Conservation (phyloP, 495 filamentous ascomycete species). For the Sordaria brevicollis region DNA sequence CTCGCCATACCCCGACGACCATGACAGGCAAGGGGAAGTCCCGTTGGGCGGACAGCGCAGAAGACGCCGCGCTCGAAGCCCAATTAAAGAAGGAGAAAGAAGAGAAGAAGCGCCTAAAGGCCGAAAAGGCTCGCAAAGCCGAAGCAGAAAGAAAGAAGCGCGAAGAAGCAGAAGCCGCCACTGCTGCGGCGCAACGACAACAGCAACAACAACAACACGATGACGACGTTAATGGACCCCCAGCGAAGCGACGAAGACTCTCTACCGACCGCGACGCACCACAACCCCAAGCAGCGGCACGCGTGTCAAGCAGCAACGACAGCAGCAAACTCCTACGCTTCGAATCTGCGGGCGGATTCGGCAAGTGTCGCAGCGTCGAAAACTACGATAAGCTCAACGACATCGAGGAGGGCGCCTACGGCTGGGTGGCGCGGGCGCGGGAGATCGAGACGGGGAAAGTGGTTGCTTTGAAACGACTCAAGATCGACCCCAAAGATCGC, state of each 20-base stretch:
- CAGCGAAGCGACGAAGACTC: constrained; percentile 46
- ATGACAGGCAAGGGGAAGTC: constrained; percentile 64
- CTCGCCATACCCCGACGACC: neutral
- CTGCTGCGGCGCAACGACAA: constrained; percentile 9
- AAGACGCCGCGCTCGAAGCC: constrained; percentile 61
- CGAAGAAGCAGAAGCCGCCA: constrained; percentile 17
- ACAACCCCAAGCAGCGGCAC: neutral
- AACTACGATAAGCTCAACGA: constrained; percentile 89
- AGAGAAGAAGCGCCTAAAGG: constrained; percentile 75
- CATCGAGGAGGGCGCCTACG: constrained; percentile 96
- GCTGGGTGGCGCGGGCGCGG: constrained; percentile 79
- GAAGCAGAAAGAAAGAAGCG: constrained; percentile 46
- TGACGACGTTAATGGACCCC: constrained; percentile 28
- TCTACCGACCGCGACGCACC: constrained; percentile 26
- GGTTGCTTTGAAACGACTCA: constrained; percentile 89
- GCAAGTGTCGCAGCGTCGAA: constrained; percentile 69
- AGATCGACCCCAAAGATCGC: constrained; percentile 67
- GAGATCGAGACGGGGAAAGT: constrained; percentile 74
- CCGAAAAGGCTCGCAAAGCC: constrained; percentile 67
- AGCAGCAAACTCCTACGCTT: constrained; percentile 55
- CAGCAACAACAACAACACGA: constrained; percentile 15
- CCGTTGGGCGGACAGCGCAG: constrained; percentile 77
- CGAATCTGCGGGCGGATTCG: constrained; percentile 51
- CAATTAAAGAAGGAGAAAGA: constrained; percentile 80
- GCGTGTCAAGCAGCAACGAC: constrained; percentile 13